These are phyloP conservation scores for Trichosporon inkin DNA, from an alignment of 1,284 basidiomycete species.

Conservation along the genomic window DNA sequence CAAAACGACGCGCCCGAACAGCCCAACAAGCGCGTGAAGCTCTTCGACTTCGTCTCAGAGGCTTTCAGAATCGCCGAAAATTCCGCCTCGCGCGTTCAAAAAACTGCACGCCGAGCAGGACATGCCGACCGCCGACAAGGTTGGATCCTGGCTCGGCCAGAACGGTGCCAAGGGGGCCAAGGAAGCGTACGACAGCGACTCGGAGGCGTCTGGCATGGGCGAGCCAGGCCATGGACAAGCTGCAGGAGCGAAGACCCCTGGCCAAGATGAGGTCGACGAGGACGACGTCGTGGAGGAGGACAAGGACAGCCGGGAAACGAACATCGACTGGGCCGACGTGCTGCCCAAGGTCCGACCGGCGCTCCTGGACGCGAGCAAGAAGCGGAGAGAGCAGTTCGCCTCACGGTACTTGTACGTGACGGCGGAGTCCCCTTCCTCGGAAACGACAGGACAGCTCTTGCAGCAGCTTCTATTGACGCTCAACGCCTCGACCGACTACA, in stretches of 20 bases:
- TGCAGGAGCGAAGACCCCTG: not conserved
- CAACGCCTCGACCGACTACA: slow-evolving; percentile 24
- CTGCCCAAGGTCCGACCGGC: slow-evolving; percentile 30
- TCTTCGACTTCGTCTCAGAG: not conserved
- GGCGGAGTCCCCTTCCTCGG: slow-evolving; percentile 19
- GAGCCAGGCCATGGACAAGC: slow-evolving; percentile 9
- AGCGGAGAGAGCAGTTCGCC: slow-evolving; percentile 38
- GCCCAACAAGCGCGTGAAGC: not conserved
- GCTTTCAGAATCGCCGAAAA: slow-evolving; percentile 12
- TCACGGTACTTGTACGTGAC: slow-evolving; percentile 38
- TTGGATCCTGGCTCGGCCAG: slow-evolving; percentile 48
- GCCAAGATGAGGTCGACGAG: slow-evolving; percentile 18
- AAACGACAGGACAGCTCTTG: slow-evolving; percentile 12
- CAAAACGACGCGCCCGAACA: not conserved
- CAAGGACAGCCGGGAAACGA: slow-evolving; percentile 23
- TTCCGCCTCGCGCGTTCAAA: slow-evolving; percentile 25
- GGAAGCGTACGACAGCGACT: slow-evolving; percentile 40
- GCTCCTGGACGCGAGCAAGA: slow-evolving; percentile 35
- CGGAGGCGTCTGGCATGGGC: slow-evolving; percentile 20
- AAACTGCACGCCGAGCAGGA: slow-evolving; percentile 42
- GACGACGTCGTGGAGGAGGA: slow-evolving; percentile 33
- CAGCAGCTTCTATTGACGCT: slow-evolving; percentile 26
- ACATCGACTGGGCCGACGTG: slow-evolving; percentile 40
- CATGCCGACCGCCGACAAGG: slow-evolving; percentile 44
- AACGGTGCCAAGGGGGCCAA: slow-evolving; percentile 19